These are phyloP conservation scores for Annulohypoxylon moriforme DNA, from an alignment of 495 filamentous ascomycete species.

Conservation along the genomic window DNA sequence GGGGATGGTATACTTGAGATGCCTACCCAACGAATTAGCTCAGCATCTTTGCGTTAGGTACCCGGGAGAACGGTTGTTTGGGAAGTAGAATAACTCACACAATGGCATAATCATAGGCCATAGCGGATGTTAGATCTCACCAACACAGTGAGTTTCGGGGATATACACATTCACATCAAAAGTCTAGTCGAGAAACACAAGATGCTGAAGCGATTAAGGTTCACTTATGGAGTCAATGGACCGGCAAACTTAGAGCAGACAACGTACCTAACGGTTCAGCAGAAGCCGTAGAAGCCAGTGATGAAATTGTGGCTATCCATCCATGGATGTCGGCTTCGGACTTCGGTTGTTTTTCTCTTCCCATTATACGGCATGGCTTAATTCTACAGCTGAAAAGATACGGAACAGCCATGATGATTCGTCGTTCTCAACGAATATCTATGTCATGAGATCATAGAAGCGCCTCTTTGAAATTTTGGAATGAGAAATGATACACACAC, in stretches of 20 bases:
- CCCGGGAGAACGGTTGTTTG: neutral
- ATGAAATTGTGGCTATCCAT: slow-evolving; percentile 12
- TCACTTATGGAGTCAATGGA: slow-evolving; percentile 18
- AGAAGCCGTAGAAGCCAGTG: neutral
- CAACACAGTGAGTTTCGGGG: slow-evolving; percentile 2
- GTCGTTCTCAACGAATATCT: neutral
- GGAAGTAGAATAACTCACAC: slow-evolving; percentile 60
- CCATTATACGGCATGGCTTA: neutral
- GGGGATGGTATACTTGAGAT: slow-evolving; percentile 75
- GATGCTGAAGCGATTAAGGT: slow-evolving; percentile 23
- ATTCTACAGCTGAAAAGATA: neutral
- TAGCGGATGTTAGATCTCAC: slow-evolving; percentile 43
- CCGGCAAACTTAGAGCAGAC: neutral
- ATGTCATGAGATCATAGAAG: slow-evolving; percentile 7
- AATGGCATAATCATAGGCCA: slow-evolving; percentile 75
- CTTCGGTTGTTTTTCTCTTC: slow-evolving; percentile 16
- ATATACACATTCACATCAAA: slow-evolving; percentile 11
- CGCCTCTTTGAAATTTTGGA: neutral
- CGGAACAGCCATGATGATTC: neutral
- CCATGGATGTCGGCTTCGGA: slow-evolving; percentile 25
- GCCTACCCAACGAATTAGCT: slow-evolving; percentile 53
- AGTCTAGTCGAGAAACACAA: neutral
- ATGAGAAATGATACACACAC: neutral
- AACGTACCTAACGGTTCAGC: neutral
- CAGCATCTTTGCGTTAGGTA: neutral